Evolutionary conservation across 176 grass and related monocot genomes (phyloP).

Genomic region (Juncus effusus): DNA sequence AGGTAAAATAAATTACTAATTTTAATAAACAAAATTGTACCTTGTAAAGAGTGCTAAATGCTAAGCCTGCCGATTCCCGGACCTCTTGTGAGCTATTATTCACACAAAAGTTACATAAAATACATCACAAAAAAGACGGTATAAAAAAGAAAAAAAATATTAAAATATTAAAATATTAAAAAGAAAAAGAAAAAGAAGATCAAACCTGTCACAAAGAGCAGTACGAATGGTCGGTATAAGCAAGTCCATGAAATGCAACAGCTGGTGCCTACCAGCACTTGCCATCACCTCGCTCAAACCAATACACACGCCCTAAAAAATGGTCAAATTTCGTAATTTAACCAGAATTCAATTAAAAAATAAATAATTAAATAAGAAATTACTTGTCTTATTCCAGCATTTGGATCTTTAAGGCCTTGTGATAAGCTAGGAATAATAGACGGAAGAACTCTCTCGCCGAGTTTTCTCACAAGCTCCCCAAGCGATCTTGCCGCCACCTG

Average conservation of each 20-base stretch:
- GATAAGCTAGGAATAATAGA: slow-evolving; percentile 93
- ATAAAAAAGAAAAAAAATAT: slow-evolving; percentile 15
- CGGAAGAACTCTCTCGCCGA: slow-evolving; percentile 93
- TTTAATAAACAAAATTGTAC: slow-evolving; percentile 41
- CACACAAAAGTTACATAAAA: no score
- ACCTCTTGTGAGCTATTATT: slow-evolving; percentile 70
- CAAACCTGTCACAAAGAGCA: slow-evolving; percentile 97
- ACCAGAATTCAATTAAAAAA: slow-evolving; percentile 6
- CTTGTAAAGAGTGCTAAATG: slow-evolving; percentile 99
- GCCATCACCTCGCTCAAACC: slow-evolving; percentile 99
- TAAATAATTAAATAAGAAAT: slow-evolving; percentile 29
- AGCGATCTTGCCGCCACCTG: slow-evolving; percentile 94
- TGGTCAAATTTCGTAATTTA: slow-evolving; percentile 20
- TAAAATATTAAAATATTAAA: slow-evolving; percentile 30
- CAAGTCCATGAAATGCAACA: slow-evolving; percentile 85
- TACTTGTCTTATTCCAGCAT: slow-evolving; percentile 86
- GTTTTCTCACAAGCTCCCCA: slow-evolving; percentile 97
- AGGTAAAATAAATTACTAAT: not conserved
- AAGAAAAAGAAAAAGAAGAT: not conserved
- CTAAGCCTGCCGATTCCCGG: slow-evolving; percentile 95
- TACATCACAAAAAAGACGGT: slow-evolving; percentile 6
- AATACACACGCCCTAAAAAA: slow-evolving; percentile 93
- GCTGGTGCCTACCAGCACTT: slow-evolving; percentile 86
- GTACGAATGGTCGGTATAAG: slow-evolving; percentile 98
- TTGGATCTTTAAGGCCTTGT: slow-evolving; percentile 74